phyloP scores from a whole-genome alignment of 768 basidiomycete genomes.

The Ramaria sp. region DNA sequence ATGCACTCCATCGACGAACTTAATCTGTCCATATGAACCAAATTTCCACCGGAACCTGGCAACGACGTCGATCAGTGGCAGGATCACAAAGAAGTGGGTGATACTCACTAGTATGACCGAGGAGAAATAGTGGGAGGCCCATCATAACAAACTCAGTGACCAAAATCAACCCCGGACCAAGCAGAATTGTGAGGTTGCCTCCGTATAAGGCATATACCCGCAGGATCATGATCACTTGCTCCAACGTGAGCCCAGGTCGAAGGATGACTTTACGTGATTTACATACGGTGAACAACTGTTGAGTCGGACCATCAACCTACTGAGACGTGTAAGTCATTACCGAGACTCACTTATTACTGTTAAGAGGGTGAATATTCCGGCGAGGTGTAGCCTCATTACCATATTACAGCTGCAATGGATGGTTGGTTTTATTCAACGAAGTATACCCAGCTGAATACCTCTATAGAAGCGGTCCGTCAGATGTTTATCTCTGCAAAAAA shows the following conservation, averaged over 20 bases:
- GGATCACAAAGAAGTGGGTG: not conserved
- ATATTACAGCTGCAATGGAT: not conserved
- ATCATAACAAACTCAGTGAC: not conserved
- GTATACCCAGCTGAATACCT: not conserved
- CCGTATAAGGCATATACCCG: slow-evolving; percentile 1
- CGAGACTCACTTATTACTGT: not conserved
- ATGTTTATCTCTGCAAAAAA: not conserved
- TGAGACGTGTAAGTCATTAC: not conserved
- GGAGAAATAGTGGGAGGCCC: not conserved
- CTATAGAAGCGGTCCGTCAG: not conserved
- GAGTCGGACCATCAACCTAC: not conserved
- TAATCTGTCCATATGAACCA: not conserved
- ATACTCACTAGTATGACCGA: not conserved
- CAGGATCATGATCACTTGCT: not conserved
- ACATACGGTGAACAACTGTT: slow-evolving; percentile 1
- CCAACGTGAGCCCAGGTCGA: too few relatives aligned
- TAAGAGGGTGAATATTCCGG: not conserved
- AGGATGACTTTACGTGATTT: not conserved
- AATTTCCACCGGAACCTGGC: not conserved
- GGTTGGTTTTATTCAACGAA: not conserved
- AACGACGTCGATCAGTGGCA: not conserved
- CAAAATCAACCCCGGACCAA: not conserved
- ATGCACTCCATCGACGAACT: not conserved
- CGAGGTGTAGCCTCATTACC: not conserved
- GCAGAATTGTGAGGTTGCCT: not conserved